A percentile compares a stretch with the other conserved stretches of the same genome.
Conservation (phyloP, 345 rosid species). For the Brassica juncea region DNA sequence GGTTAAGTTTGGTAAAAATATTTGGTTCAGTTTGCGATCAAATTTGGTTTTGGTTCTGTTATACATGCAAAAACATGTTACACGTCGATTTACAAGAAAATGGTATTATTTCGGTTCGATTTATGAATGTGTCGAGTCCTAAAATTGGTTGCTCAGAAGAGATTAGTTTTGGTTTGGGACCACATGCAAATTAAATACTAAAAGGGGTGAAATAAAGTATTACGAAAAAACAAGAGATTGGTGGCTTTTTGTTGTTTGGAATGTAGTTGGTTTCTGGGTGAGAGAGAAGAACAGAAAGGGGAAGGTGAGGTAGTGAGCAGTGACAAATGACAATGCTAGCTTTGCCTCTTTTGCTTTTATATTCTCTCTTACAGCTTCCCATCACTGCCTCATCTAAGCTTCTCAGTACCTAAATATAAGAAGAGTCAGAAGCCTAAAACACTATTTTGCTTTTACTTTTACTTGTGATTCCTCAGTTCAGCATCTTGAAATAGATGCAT, state of each 20-base stretch:
- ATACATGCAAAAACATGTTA: background rate
- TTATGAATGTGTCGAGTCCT: background rate
- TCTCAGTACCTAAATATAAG: constrained; percentile 26
- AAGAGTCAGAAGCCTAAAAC: constrained; percentile 17
- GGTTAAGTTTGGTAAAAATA: background rate
- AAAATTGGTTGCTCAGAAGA: background rate
- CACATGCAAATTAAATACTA: background rate
- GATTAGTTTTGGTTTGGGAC: background rate
- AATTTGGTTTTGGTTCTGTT: background rate
- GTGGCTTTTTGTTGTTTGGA: constrained; percentile 35
- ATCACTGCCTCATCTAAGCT: constrained; percentile 30
- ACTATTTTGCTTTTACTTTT: background rate
- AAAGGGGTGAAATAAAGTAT: background rate
- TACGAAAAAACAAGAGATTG: background rate
- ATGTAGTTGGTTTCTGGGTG: constrained; percentile 25
- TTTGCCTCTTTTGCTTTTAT: constrained; percentile 20
- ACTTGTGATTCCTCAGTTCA: background rate
- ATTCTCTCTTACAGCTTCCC: constrained; percentile 30
- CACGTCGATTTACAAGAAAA: background rate
- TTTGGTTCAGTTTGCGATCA: background rate
- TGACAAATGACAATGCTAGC: constrained; percentile 38
- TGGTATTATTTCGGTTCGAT: background rate
- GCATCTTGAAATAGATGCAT: constrained; percentile 3
- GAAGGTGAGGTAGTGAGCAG: constrained; percentile 16
- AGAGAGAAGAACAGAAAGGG: constrained; percentile 27